Percentiles rank a stretch among this genome's conserved stretches.
Evolutionary conservation across 768 basidiomycete genomes (phyloP).

Genomic region (Lactarius evosmus): DNA sequence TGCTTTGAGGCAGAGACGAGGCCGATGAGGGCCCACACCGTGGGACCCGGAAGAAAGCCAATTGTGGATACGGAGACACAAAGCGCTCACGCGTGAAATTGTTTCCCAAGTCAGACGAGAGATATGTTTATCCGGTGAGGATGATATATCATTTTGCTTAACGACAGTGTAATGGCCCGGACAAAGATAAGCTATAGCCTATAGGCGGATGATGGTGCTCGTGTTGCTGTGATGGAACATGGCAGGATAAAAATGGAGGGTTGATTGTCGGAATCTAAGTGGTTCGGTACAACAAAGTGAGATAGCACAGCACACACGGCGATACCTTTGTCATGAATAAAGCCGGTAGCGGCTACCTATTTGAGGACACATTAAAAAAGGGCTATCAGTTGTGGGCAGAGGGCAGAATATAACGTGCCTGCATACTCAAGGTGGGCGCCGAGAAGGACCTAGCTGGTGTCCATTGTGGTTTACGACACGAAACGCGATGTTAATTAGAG

Average conservation of each 20-base stretch:
- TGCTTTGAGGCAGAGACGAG: background rate
- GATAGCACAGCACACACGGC: no score
- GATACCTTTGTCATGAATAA: no score
- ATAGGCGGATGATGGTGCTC: background rate
- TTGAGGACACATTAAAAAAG: background rate
- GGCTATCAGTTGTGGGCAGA: background rate
- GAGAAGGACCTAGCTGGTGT: conserved; percentile 6
- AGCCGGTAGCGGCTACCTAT: background rate
- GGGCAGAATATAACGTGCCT: background rate
- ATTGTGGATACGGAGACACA: background rate
- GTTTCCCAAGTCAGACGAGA: background rate
- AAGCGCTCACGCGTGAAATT: background rate
- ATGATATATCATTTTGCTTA: background rate
- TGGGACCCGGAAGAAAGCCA: background rate
- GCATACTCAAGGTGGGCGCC: background rate
- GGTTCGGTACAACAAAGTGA: background rate
- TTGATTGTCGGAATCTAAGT: background rate
- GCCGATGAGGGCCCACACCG: background rate
- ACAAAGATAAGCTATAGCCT: background rate
- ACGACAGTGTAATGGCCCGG: background rate
- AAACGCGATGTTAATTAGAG: conserved; percentile 7
- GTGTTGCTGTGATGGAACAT: background rate
- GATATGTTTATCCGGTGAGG: background rate
- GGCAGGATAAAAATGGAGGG: background rate
- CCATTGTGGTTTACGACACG: conserved; percentile 15